phyloP scores from a whole-genome alignment of 306 rosid genomes.

The Prunus armeniaca region DNA sequence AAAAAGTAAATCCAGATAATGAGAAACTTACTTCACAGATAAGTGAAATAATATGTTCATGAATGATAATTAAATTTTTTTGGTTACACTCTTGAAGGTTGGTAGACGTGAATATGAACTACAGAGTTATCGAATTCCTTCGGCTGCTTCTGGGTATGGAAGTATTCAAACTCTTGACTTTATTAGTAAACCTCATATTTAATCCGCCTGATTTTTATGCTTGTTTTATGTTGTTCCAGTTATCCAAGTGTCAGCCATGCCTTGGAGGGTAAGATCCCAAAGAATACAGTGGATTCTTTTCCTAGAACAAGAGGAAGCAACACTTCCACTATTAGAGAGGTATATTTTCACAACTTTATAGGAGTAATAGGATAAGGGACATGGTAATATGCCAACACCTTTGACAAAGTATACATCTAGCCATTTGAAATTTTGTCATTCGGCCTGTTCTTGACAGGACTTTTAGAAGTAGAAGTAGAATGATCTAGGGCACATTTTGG shows the following conservation, averaged over 20 bases:
- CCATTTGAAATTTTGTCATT: neutral
- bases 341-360: constrained; percentile 6
- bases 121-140: constrained; percentile 4
- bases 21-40: neutral
- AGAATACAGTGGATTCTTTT: constrained; percentile 22
- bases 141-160: constrained; percentile 24
- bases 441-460: neutral
- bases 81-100: constrained; percentile 23
- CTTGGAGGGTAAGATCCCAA: constrained; percentile 18
- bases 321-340: constrained; percentile 28
- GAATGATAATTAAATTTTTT: neutral
- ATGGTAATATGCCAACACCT: neutral
- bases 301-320: constrained; percentile 12
- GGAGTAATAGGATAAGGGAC: neutral
- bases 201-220: neutral
- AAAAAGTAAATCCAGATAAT: neutral
- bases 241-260: constrained; percentile 18
- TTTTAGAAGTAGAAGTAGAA: neutral
- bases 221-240: constrained; percentile 12
- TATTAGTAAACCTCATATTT: neutral
- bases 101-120: constrained; percentile 25
- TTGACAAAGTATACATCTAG: neutral
- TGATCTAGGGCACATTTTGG: neutral
- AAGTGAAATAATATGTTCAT: neutral
- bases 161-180: neutral